Evolutionary conservation across 352 stramenopile genomes (phyloP).

Genomic region (Pythium chondricola): DNA sequence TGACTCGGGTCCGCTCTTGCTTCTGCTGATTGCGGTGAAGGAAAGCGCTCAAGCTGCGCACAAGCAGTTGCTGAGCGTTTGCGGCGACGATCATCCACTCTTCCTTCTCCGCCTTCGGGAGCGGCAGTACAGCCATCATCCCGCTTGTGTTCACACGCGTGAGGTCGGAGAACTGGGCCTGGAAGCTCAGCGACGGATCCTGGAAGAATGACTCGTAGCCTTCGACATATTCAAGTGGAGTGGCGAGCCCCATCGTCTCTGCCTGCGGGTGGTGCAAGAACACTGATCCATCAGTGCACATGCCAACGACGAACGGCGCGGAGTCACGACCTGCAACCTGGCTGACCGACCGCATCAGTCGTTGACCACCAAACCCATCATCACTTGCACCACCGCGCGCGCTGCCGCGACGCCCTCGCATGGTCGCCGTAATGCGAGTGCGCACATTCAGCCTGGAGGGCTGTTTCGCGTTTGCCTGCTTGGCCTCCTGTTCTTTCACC

Average conservation of each 20-base stretch:
- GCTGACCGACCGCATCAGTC: constrained; percentile 71
- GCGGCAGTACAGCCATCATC: constrained; percentile 51
- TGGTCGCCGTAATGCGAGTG: constrained; percentile 18
- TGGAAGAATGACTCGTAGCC: constrained; percentile 83
- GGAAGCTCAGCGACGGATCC: constrained; percentile 62
- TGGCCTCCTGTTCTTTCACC: constrained; percentile 39
- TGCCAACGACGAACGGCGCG: constrained; percentile 65
- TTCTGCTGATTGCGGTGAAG: constrained; percentile 50
- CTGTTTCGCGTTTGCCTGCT: constrained; percentile 11
- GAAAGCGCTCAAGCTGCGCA: constrained; percentile 61
- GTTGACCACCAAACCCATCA: constrained; percentile 32
- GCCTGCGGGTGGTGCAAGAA: constrained; percentile 56
- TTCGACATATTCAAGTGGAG: constrained; percentile 65
- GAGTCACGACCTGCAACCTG: constrained; percentile 54
- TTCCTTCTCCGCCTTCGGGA: constrained; percentile 45
- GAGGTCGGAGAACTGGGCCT: constrained; percentile 72
- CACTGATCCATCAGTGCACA: constrained; percentile 80
- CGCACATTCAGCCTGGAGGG: background rate
- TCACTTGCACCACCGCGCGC: constrained; percentile 32
- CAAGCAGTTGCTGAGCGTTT: constrained; percentile 66
- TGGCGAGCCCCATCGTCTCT: constrained; percentile 46
- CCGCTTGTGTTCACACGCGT: constrained; percentile 70
- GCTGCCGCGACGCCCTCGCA: constrained; percentile 8
- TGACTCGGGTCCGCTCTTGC: constrained; percentile 36
- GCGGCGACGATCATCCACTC: constrained; percentile 75